These are phyloP conservation scores for Ustilago curta DNA, from an alignment of 1,284 basidiomycete genomes.

Conservation along the genomic window DNA sequence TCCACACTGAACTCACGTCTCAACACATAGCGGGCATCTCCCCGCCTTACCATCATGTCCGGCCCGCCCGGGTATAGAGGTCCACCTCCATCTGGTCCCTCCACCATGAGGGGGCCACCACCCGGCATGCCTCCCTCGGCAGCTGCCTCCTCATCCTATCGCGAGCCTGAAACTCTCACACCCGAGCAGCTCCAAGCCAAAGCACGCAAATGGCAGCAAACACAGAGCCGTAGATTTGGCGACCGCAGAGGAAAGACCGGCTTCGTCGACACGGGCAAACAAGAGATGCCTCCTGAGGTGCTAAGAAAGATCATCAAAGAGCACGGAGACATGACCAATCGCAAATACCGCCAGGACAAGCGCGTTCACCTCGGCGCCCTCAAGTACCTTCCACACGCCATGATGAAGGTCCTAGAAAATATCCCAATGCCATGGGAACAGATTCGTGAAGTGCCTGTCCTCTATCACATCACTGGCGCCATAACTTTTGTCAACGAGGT, in stretches of 20 bases:
- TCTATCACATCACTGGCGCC: slow-evolving; percentile 86
- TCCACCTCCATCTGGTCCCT: slow-evolving; percentile 46
- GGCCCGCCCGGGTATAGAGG: slow-evolving; percentile 55
- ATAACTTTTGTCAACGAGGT: slow-evolving; percentile 99
- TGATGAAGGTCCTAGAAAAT: slow-evolving; percentile 98
- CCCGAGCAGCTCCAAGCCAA: slow-evolving; percentile 84
- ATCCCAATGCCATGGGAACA: slow-evolving; percentile 97
- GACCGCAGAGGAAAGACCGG: slow-evolving; percentile 85
- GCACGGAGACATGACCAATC: slow-evolving; percentile 70
- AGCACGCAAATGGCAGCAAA: slow-evolving; percentile 91
- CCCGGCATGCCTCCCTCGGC: slow-evolving; percentile 41
- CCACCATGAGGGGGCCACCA: slow-evolving; percentile 50
- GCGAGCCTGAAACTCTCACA: slow-evolving; percentile 73
- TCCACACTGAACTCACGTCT: background rate
- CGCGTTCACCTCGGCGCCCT: slow-evolving; percentile 97
- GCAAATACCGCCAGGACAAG: slow-evolving; percentile 93
- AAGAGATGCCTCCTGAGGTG: slow-evolving; percentile 80
- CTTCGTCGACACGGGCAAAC: slow-evolving; percentile 92
- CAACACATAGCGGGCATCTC: slow-evolving; percentile 5
- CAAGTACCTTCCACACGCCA: slow-evolving; percentile 98
- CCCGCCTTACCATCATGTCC: slow-evolving; percentile 37
- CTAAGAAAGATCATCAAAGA: slow-evolving; percentile 70
- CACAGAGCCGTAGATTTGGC: slow-evolving; percentile 89
- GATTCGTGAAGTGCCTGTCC: slow-evolving; percentile 71
- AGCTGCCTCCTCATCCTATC: slow-evolving; percentile 29